Percentiles rank a stretch among this genome's conserved stretches.
Evolutionary conservation across 345 rosid species (phyloP).

Genomic region (Dipteronia dyeriana): DNA sequence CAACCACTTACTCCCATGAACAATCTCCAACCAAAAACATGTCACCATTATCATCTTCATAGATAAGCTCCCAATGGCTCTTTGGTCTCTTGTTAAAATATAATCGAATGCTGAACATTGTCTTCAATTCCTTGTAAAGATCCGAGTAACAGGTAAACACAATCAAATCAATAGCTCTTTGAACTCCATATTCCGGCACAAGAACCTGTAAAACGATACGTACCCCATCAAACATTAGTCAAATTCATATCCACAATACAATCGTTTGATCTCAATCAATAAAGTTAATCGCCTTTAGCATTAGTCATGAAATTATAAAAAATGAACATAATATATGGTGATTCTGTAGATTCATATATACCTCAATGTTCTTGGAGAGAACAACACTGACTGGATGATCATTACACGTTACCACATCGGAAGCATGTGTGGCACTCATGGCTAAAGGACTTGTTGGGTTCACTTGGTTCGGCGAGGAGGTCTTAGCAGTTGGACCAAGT

Average conservation of each 20-base stretch:
- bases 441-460: not conserved
- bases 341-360: not conserved
- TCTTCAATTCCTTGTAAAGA: not conserved
- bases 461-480: not conserved
- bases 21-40: not conserved
- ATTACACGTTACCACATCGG: no score
- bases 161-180: not conserved
- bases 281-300: no score
- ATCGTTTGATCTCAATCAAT: no score
- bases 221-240: not conserved
- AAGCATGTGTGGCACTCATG: not conserved
- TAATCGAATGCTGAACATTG: not conserved
- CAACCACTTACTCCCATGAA: not conserved
- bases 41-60: not conserved
- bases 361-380: not conserved
- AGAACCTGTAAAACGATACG: not conserved
- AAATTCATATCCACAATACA: not conserved
- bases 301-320: no score
- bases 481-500: not conserved
- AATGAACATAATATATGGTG: no score
- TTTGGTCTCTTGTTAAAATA: slow-evolving; percentile 1
- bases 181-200: not conserved
- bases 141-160: not conserved
- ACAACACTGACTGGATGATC: not conserved
- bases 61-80: not conserved